These are phyloP conservation scores for Colletotrichum chrysophilum DNA, from an alignment of 2,329 filamentous ascomycete species.

Conservation along the genomic window DNA sequence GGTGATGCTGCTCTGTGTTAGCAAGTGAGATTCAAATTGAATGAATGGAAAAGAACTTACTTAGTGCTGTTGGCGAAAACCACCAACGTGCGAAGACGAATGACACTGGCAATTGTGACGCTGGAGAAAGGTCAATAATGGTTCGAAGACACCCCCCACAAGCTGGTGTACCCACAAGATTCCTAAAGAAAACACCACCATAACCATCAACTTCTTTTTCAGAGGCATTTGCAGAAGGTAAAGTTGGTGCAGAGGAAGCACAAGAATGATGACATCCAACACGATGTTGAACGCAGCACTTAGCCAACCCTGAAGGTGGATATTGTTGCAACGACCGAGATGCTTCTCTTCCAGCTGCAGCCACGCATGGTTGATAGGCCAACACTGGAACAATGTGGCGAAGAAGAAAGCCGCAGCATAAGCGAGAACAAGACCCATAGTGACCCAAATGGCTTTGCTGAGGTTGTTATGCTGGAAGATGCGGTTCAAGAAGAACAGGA, in stretches of 20 bases:
- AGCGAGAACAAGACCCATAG: neutral
- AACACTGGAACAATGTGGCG: constrained; percentile 1
- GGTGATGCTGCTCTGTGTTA: neutral
- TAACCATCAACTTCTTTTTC: constrained; percentile 22
- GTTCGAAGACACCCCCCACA: fast-evolving
- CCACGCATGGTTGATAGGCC: constrained; percentile 7
- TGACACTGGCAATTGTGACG: neutral
- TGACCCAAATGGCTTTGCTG: neutral
- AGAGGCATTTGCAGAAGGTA: constrained; percentile 23
- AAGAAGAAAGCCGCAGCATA: constrained; percentile 1
- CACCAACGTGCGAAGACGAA: neutral
- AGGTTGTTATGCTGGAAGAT: constrained; percentile 29
- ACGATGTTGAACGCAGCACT: constrained; percentile 23
- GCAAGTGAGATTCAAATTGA: no score
- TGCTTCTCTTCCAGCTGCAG: neutral
- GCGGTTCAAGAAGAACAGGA: constrained; percentile 35
- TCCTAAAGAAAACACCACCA: constrained; percentile 25
- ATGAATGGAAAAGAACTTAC: no score
- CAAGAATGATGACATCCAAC: constrained; percentile 25
- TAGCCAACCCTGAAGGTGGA: constrained; percentile 1
- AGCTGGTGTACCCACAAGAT: constrained; percentile 17
- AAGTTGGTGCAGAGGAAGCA: constrained; percentile 22
- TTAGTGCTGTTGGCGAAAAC: neutral
- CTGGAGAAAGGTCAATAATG: neutral
- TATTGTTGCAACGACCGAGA: neutral